These are phyloP conservation scores for Acanthamoeba lenticulata DNA, from an alignment of 208 protist species.

Conservation along the genomic window DNA sequence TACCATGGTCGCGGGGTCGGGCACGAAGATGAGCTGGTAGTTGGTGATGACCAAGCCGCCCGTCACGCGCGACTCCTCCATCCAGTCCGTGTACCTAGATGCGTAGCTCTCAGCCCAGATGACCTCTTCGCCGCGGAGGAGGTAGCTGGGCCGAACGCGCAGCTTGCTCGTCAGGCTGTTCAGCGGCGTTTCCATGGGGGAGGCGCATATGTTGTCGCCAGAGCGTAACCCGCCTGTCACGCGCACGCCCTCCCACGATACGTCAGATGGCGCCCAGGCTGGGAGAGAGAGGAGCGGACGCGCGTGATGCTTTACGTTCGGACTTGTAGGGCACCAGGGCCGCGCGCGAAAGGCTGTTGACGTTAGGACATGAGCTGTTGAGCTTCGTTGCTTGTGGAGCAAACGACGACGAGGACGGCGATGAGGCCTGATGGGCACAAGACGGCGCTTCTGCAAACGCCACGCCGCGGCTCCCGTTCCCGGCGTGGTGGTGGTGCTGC, in stretches of 20 bases:
- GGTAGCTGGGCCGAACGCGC: background rate
- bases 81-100: background rate
- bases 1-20: background rate
- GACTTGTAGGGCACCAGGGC: background rate
- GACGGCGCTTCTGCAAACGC: background rate
- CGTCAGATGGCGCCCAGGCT: background rate
- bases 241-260: background rate
- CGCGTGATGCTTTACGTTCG: too few species aligned
- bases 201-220: background rate
- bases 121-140: background rate
- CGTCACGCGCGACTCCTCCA: background rate
- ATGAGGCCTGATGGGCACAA: background rate
- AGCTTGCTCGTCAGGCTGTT: background rate
- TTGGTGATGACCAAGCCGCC: constrained; percentile 8
- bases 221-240: background rate
- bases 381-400: too few species aligned
- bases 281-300: too few species aligned
- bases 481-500: too few species aligned
- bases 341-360: background rate
- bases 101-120: constrained; percentile 5
- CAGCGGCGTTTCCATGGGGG: background rate
- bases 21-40: constrained; percentile 27
- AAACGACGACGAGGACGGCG: background rate
- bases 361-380: constrained; percentile 5
- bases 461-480: background rate